phyloP scores from a whole-genome alignment of 116 monocot genomes.

The Iris pallida region DNA sequence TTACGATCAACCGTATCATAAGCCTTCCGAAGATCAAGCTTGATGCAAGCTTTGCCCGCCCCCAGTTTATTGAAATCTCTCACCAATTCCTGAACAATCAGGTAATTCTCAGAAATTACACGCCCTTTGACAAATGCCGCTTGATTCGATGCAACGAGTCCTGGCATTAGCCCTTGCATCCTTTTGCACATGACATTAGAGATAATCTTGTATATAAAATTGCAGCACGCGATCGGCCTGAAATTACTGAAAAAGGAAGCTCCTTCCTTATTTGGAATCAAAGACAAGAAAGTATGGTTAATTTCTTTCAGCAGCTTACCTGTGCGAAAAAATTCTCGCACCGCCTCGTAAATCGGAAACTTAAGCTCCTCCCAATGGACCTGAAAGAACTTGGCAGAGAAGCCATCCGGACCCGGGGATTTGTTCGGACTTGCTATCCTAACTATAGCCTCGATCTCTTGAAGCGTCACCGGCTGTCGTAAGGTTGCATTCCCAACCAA shows the following conservation, averaged over 20 bases:
- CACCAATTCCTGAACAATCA: no score
- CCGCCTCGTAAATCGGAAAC: not conserved
- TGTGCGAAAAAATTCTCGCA: not conserved
- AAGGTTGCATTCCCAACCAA: no score
- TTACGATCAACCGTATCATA: no score
- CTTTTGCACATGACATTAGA: not conserved
- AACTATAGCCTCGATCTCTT: no score
- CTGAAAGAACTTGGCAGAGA: not conserved
- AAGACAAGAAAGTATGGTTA: not conserved
- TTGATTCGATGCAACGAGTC: no score
- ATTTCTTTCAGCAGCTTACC: not conserved
- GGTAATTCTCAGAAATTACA: no score
- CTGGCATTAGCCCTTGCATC: no score
- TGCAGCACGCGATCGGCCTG: not conserved
- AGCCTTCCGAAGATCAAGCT: no score
- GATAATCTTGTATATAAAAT: not conserved
- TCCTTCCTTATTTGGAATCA: not conserved
- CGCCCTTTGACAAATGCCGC: no score
- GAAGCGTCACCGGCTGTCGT: no score
- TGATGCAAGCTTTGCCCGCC: no score
- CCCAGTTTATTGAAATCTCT: no score
- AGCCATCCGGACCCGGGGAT: not conserved
- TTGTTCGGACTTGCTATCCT: not conserved
- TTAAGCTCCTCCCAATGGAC: not conserved
- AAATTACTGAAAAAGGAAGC: not conserved